A percentile compares a stretch with the other conserved stretches of the same genome.
phyloP scores from a whole-genome alignment of 2,329 filamentous ascomycete genomes.

The Aaosphaeria arxii region DNA sequence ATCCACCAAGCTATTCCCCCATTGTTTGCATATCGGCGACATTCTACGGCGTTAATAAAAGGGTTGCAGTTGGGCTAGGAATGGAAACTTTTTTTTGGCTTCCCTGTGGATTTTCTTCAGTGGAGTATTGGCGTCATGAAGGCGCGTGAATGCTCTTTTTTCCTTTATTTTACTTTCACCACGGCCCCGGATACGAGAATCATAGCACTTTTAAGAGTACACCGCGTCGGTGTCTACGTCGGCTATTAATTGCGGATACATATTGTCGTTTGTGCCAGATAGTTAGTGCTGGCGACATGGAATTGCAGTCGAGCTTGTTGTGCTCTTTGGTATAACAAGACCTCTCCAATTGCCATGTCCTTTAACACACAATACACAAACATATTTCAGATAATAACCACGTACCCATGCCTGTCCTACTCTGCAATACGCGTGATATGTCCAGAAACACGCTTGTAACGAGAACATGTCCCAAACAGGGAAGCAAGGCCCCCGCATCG shows the following conservation, averaged over 20 bases:
- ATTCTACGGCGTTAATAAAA: constrained; percentile 34
- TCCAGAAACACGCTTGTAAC: too few species aligned
- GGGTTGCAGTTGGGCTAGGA: constrained; percentile 25
- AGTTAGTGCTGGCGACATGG: too few species aligned
- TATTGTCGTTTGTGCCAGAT: too few species aligned
- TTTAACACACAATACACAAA: too few species aligned
- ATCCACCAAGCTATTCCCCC: constrained; percentile 13
- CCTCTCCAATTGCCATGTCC: too few species aligned
- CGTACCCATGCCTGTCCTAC: too few species aligned
- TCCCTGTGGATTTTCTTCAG: neutral
- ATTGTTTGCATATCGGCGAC: constrained; percentile 35
- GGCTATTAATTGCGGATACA: constrained; percentile 3
- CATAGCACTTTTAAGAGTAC: constrained; percentile 31
- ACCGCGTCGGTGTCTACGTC: constrained; percentile 16
- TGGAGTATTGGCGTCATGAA: constrained; percentile 21
- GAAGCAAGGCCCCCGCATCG: too few species aligned
- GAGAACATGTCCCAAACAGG: too few species aligned
- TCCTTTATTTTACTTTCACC: constrained; percentile 33
- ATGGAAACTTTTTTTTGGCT: constrained; percentile 5
- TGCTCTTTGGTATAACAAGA: too few species aligned
- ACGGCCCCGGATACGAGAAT: constrained; percentile 34
- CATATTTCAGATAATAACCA: too few species aligned
- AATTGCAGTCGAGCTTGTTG: too few species aligned
- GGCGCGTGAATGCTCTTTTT: constrained; percentile 8
- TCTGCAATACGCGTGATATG: too few species aligned